Evolutionary conservation across 306 rosid species (phyloP), one percentile per base, ranked within the genome.

Genomic region (Trifolium repens): DNA sequence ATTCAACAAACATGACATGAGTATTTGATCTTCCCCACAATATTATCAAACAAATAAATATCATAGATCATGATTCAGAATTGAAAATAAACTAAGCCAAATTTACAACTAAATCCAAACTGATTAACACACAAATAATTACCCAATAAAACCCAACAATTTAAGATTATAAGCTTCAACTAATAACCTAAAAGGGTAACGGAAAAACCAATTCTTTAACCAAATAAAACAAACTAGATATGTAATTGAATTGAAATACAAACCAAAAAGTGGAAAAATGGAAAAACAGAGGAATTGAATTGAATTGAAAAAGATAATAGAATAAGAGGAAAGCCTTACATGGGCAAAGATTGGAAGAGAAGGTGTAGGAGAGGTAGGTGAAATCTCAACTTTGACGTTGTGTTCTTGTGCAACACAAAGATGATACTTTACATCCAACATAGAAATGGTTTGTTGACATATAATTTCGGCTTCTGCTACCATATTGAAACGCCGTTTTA

Each of bases 361-460:
- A 78, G 89, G 73, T 9, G 91, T 14, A 35, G 81, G 63, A 2
- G 82, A 80, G 62, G 87, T 54, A 3, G 96, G 80, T 8, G 93
- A 81, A 66, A 78, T 79, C 58, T 85, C 92, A 66, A 83, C 85
- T 77, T 83, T 85, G 19, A 83, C 79, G 77, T 35, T 79, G 81
- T 77, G 90, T 35, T 88, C 91, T 68, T 87, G 84, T 9, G 89
- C 71, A 8, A 84, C 91, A 67, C 91, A 80, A 12, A 89, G 78
- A 76, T 85, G 88, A 82, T 80, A 90, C 84, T 91, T 88, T 64
- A 89, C 84, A 55, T 91, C 93, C 67, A 87, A 79, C 85, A 84
- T 67, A 14, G 92, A 84, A 76, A 89, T 74, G 72, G 80, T 79
- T 81, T 81, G 82, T 77, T 88, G 84, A 78, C 92, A 80, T 5